phyloP scores from a whole-genome alignment of 768 basidiomycete species.

The Mycena vitilis region DNA sequence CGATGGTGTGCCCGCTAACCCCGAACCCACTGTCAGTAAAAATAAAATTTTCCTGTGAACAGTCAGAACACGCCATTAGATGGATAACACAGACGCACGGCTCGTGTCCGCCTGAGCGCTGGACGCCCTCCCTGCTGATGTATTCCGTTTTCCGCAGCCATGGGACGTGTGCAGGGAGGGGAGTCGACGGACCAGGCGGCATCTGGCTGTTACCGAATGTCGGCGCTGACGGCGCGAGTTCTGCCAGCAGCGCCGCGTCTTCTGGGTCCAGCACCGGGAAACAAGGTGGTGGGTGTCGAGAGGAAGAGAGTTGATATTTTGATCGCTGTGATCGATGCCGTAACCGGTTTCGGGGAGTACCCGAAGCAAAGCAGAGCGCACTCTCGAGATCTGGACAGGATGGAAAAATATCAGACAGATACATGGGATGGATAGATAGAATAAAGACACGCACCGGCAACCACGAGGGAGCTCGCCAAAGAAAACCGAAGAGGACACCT shows the following conservation, averaged over 20 bases:
- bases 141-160: conserved; percentile 97
- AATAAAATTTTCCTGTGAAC: conserved; percentile 53
- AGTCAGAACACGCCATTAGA: no score
- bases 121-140: conserved; percentile 69
- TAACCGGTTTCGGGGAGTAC: no score
- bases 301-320: no score
- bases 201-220: conserved; percentile 56
- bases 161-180: conserved; percentile 73
- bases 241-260: conserved; percentile 81
- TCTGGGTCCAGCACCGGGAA: conserved; percentile 78
- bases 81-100: conserved; percentile 54
- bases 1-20: conserved; percentile 54
- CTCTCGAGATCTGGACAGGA: no score
- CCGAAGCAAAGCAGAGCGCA: no score
- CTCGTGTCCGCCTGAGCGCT: conserved; percentile 61
- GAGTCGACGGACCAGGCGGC: conserved; percentile 54
- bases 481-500: no score
- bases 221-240: conserved; percentile 62
- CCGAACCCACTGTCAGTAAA: background rate
- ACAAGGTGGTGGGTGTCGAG: no score
- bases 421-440: no score
- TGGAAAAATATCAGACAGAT: no score
- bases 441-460: no score
- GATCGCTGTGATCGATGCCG: no score
- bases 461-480: no score